Conservation (phyloP, 2,329 filamentous ascomycete species). For the Microcyclospora pomicola region DNA sequence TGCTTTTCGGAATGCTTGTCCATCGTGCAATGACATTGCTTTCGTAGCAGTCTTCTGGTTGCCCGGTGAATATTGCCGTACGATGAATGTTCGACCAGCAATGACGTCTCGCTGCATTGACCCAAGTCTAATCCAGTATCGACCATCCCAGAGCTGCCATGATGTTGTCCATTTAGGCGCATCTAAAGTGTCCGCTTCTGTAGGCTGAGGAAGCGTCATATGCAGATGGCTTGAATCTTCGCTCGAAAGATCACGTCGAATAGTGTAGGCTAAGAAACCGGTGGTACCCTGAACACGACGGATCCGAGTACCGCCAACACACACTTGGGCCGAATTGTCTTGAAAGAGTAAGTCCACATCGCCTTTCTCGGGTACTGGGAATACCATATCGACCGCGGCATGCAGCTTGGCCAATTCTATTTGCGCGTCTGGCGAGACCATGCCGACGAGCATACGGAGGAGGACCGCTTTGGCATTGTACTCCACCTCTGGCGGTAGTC, state of each 20-base stretch:
- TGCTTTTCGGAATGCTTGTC: background rate
- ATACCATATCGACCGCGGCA: background rate
- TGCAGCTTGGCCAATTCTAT: background rate
- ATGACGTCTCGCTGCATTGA: background rate
- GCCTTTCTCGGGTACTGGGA: background rate
- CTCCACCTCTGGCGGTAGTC: slow-evolving; percentile 1
- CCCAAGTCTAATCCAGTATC: background rate
- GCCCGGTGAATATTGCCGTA: background rate
- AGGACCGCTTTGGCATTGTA: background rate
- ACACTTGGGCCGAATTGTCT: background rate
- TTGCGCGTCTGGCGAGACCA: slow-evolving; percentile 1
- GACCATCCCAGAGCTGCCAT: background rate
- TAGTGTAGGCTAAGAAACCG: background rate
- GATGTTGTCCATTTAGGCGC: no score
- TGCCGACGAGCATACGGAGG: slow-evolving; percentile 4
- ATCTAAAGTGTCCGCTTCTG: no score
- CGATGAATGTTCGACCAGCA: background rate
- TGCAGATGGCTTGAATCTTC: no score
- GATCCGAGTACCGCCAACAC: background rate
- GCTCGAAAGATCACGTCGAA: background rate
- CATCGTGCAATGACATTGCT: background rate
- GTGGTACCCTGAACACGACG: background rate
- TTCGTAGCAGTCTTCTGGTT: background rate
- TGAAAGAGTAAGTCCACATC: background rate
- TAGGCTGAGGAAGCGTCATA: background rate